A percentile compares a stretch with the other conserved stretches of the same genome.
Conservation (phyloP, 2,329 filamentous ascomycete species). For the Bretziella fagacearum region DNA sequence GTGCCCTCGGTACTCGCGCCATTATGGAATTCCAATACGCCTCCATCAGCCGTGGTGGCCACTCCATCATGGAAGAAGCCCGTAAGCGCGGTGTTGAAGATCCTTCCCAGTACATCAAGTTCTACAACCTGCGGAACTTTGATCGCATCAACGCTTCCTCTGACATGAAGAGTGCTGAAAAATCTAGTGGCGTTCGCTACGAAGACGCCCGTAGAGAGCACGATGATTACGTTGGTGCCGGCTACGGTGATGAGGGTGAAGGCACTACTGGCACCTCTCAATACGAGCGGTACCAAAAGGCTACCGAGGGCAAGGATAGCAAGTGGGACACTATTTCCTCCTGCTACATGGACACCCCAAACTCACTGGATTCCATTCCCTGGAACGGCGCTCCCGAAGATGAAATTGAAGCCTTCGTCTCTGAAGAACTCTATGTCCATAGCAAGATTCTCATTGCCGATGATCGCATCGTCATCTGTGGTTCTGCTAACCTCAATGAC, state of each 20-base stretch:
- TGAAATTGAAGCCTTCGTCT: slow-evolving; percentile 44
- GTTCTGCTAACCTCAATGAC: slow-evolving; percentile 44
- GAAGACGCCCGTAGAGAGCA: slow-evolving; percentile 47
- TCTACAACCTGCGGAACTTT: slow-evolving; percentile 74
- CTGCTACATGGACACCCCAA: slow-evolving; percentile 69
- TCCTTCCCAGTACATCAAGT: slow-evolving; percentile 57
- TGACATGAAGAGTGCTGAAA: slow-evolving; percentile 43
- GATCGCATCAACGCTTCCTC: slow-evolving; percentile 61
- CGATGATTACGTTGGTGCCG: slow-evolving; percentile 38
- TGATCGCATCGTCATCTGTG: slow-evolving; percentile 66
- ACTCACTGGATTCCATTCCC: slow-evolving; percentile 43
- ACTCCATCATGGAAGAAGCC: slow-evolving; percentile 61
- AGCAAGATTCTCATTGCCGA: slow-evolving; percentile 65
- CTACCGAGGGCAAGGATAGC: slow-evolving; percentile 24
- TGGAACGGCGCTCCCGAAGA: slow-evolving; percentile 38
- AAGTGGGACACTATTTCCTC: slow-evolving; percentile 56
- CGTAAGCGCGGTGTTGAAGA: slow-evolving; percentile 50
- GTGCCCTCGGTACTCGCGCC: slow-evolving; percentile 57
- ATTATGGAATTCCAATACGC: slow-evolving; percentile 83
- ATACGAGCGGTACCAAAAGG: slow-evolving; percentile 57
- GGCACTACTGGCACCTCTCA: slow-evolving; percentile 25
- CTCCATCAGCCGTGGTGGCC: slow-evolving; percentile 58
- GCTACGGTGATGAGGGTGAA: slow-evolving; percentile 24
- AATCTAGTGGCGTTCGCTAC: slow-evolving; percentile 48
- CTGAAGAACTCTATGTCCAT: slow-evolving; percentile 45